A percentile compares a stretch with the other conserved stretches of the same genome.
Conservation (phyloP, 2,329 filamentous ascomycete genomes). For the Balansia obtecta region DNA sequence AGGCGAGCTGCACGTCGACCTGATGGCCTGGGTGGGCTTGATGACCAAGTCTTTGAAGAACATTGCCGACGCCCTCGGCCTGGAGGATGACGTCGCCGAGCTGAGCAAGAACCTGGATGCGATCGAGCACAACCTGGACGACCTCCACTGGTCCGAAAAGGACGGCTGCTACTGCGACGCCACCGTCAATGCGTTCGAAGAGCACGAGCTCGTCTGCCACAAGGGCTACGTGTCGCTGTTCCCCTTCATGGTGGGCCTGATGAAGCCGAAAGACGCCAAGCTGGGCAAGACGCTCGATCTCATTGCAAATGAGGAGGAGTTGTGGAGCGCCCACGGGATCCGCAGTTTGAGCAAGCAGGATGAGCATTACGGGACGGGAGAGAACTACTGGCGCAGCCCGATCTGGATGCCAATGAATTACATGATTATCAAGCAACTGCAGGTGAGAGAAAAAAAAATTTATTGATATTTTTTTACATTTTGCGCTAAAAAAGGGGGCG, state of each 20-base stretch:
- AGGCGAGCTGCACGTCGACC: conserved; percentile 86
- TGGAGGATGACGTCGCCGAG: conserved; percentile 62
- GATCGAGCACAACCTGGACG: conserved; percentile 76
- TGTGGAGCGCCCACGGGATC: conserved; percentile 87
- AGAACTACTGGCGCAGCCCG: conserved; percentile 95
- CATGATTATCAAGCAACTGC: conserved; percentile 64
- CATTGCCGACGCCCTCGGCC: conserved; percentile 63
- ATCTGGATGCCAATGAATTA: conserved; percentile 98
- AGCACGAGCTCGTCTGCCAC: conserved; percentile 81
- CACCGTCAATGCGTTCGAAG: conserved; percentile 90
- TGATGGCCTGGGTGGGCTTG: conserved; percentile 95
- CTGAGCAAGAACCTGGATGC: conserved; percentile 61
- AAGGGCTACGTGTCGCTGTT: conserved; percentile 93
- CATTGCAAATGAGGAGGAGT: conserved; percentile 65
- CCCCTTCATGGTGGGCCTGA: conserved; percentile 75
- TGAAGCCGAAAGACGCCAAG: conserved; percentile 61
- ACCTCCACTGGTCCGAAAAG: conserved; percentile 82
- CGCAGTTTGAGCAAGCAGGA: conserved; percentile 78
- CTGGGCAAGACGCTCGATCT: conserved; percentile 66
- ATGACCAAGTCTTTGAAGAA: conserved; percentile 79
- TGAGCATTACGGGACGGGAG: conserved; percentile 72
- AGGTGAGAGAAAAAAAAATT: conserved; percentile 50
- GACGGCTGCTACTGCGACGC: conserved; percentile 84
- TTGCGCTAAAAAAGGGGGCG: no score
- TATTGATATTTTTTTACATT: no score